These are phyloP conservation scores for Coniochaeta sp. DNA, from an alignment of 2,329 filamentous ascomycete genomes.

Conservation along the genomic window DNA sequence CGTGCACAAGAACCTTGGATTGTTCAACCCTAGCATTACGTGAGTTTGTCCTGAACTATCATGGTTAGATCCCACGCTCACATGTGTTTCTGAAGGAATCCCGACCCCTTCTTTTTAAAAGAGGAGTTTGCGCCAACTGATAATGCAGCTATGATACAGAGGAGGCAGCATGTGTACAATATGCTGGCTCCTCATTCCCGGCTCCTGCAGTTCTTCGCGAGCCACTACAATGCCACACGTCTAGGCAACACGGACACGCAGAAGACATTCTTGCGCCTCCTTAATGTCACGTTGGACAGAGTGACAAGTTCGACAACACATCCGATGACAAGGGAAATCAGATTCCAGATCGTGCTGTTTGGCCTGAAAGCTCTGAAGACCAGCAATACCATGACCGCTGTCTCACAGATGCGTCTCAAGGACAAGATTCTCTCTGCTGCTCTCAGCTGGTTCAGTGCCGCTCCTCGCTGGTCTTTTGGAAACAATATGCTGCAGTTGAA, in stretches of 20 bases:
- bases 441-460: constrained; percentile 78
- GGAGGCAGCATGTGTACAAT: constrained; percentile 73
- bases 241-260: constrained; percentile 77
- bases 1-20: constrained; percentile 66
- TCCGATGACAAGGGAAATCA: constrained; percentile 84
- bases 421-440: constrained; percentile 82
- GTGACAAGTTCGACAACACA: constrained; percentile 66
- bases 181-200: constrained; percentile 80
- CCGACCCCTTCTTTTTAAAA: constrained; percentile 84
- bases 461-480: constrained; percentile 89
- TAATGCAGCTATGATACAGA: constrained; percentile 63
- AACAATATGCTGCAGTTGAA: constrained; percentile 91
- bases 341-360: constrained; percentile 81
- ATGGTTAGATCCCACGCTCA: background rate
- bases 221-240: constrained; percentile 91
- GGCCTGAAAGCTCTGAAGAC: constrained; percentile 70
- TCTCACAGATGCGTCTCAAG: constrained; percentile 74
- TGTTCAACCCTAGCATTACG: constrained; percentile 69
- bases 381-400: constrained; percentile 56
- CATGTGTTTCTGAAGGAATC: constrained; percentile 42
- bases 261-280: constrained; percentile 71
- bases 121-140: constrained; percentile 93
- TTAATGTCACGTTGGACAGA: constrained; percentile 71
- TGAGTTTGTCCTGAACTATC: constrained; percentile 26
- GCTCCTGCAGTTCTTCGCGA: constrained; percentile 81